Percentiles rank a stretch among this genome's conserved stretches.
Evolutionary conservation across 2,329 filamentous ascomycete genomes (phyloP).

Genomic region (Neodidymelliopsis sp.): DNA sequence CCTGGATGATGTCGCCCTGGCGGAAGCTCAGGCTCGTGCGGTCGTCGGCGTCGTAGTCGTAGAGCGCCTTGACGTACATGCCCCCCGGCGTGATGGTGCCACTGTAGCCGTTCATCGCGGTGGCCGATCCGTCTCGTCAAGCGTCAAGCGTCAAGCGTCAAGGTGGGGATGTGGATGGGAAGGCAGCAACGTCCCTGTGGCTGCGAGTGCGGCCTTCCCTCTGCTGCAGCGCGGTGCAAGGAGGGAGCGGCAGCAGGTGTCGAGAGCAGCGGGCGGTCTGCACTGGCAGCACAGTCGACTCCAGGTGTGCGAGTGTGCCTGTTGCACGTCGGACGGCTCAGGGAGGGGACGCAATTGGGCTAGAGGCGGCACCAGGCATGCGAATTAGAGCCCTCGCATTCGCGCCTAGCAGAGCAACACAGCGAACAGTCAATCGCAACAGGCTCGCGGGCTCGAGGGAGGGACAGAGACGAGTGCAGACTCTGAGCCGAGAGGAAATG

Average conservation of each 20-base stretch:
- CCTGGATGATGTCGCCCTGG: slow-evolving; percentile 96
- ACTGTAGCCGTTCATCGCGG: slow-evolving; percentile 61
- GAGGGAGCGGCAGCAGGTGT: slow-evolving; percentile 20
- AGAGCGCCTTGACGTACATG: slow-evolving; percentile 93
- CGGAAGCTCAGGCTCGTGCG: slow-evolving; percentile 96
- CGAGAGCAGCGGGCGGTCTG: slow-evolving; percentile 25
- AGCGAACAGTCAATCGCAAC: slow-evolving; percentile 40
- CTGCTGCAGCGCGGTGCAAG: slow-evolving; percentile 23
- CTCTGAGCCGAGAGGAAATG: slow-evolving; percentile 26
- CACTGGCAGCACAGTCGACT: slow-evolving; percentile 30
- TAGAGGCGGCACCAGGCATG: slow-evolving; percentile 42
- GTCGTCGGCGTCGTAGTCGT: slow-evolving; percentile 96
- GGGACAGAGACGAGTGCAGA: slow-evolving; percentile 17
- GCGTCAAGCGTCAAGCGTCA: too few species aligned
- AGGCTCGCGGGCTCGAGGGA: slow-evolving; percentile 20
- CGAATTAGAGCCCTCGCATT: slow-evolving; percentile 45
- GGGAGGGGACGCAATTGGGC: slow-evolving; percentile 44
- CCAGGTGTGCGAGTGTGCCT: slow-evolving; percentile 28
- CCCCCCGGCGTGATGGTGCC: slow-evolving; percentile 59
- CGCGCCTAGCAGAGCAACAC: slow-evolving; percentile 36
- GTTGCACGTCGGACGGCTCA: slow-evolving; percentile 41
- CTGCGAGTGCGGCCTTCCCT: slow-evolving; percentile 25
- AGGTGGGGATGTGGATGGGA: slow-evolving; percentile 14
- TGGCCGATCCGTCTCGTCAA: slow-evolving; percentile 18
- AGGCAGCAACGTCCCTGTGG: slow-evolving; percentile 13